Base-by-base conservation (phyloP, 1,284 basidiomycete genomes). In the Porogramme epimiltina region DNA sequence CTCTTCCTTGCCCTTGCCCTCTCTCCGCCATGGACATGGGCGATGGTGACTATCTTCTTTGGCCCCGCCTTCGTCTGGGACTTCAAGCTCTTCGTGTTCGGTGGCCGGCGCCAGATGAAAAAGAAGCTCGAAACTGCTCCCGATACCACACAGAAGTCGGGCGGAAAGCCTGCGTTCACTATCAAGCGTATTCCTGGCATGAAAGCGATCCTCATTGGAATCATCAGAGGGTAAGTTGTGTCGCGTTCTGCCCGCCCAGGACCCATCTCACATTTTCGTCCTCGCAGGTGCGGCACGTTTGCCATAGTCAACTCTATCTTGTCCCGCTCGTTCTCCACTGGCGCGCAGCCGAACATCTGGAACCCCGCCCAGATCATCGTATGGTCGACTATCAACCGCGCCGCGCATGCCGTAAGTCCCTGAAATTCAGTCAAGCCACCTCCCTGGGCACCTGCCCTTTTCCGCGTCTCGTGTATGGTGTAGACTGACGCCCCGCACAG, bases 351-450 rank as follows among this genome's bases (percentile, higher is more conserved):
- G 4, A 37, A 24, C 37, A 42, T 48, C 18, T 56, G 54, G 54
- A 49, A 40, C 18, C 54, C 54, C 19, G 37, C 40, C 19, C 51
- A 49, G 24, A 49, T 56, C 6, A 47, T 56, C 15, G 39, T 56
- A 9, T 56, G 54, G 54, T 56, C 54, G 18, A 56, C 54, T 1
- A 50, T 56, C 44, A 56, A 56, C 41, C 50, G 54, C 18, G 43
- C 54, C n/a, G 52, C 50, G 24, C 54, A 55, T 46, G 54, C 54
- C 18, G 54, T 55, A 49, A 33, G 54, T 47, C 43, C 15, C n/a
- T n/a, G n/a, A n/a, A n/a, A n/a, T n/a, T n/a, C n/a, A n/a, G n/a
- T n/a, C n/a, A n/a, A n/a, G n/a, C n/a, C n/a, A n/a, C 18, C 4
- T 33, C n/a, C n/a, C n/a, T n/a, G n/a, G n/a, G n/a, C n/a, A n/a